Evolutionary conservation across 805 yeast genomes (phyloP), one percentile per base, ranked within the genome.

Genomic region (Zygoascus ofunaensis): DNA sequence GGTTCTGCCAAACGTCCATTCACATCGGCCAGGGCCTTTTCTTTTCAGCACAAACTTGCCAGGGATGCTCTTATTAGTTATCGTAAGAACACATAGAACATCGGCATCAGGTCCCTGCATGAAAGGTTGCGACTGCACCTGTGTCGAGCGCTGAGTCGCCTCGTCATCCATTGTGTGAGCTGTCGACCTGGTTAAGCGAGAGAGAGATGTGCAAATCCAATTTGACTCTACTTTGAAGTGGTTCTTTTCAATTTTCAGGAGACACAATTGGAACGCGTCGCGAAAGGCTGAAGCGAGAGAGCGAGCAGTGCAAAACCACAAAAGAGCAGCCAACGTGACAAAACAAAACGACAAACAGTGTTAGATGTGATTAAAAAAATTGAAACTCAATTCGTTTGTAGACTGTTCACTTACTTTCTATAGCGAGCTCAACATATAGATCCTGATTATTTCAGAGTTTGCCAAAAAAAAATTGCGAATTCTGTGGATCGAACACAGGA

Each of bases 401-500:
- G n/a, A n/a, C n/a, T n/a, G n/a, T n/a, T n/a, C n/a, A n/a, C n/a
- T n/a, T n/a, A n/a, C n/a, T n/a, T n/a, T n/a, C n/a, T n/a, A n/a
- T n/a, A n/a, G n/a, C n/a, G n/a, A n/a, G n/a, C n/a, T n/a, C n/a
- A n/a, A n/a, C n/a, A n/a, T n/a, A n/a, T n/a, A n/a, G n/a, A n/a
- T n/a, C n/a, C n/a, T n/a, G n/a, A n/a, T n/a, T n/a, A n/a, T n/a
- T n/a, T n/a, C n/a, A n/a, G n/a, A n/a, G n/a, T n/a, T n/a, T n/a
- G n/a, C n/a, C n/a, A 36, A 37, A 32, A 41, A 41, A 41, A 22
- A 42, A 42, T 37, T 65, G 69, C 68, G 67, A 60, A 52, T 62
- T 62, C 66, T 78, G 85, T 77, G 86, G 85, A 77, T 80, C 81
- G 86, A 80, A 80, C 85, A 77, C 85, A 77, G 81, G 84, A 79